These are phyloP conservation scores for Bertia moriformis DNA, from an alignment of 2,329 filamentous ascomycete genomes.

Conservation along the genomic window DNA sequence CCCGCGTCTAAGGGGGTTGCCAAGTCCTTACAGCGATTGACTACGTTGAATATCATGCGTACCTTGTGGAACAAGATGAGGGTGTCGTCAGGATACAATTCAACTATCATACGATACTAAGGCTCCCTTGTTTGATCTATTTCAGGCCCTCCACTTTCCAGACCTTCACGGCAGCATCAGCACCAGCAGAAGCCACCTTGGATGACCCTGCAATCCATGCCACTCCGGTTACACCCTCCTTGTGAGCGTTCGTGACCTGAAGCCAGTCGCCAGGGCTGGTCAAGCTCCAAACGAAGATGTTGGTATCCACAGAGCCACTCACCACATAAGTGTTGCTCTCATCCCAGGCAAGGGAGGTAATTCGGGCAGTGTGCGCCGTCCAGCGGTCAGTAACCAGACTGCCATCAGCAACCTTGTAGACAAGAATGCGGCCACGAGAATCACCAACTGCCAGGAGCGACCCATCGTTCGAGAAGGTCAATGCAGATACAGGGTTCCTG, in stretches of 20 bases:
- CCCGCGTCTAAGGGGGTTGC: no score
- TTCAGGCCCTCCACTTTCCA: conserved; percentile 34
- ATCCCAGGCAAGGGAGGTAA: conserved; percentile 49
- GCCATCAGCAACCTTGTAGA: conserved; percentile 28
- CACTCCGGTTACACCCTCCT: conserved; percentile 53
- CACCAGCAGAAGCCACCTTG: conserved; percentile 43
- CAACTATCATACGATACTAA: no score
- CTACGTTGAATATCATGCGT: no score
- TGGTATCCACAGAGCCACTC: conserved; percentile 50
- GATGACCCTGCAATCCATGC: conserved; percentile 35
- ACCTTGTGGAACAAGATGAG: no score
- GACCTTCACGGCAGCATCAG: conserved; percentile 53
- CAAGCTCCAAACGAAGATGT: conserved; percentile 53
- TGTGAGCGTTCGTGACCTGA: conserved; percentile 48
- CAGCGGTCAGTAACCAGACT: conserved; percentile 37
- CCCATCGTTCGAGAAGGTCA: conserved; percentile 43
- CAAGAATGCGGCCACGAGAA: conserved; percentile 45
- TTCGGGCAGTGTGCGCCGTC: conserved; percentile 51
- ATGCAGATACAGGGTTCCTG: conserved; percentile 34
- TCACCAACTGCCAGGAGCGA: conserved; percentile 45
- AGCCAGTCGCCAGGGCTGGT: conserved; percentile 46
- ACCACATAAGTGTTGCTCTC: conserved; percentile 37
- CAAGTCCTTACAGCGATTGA: no score
- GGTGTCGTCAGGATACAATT: no score
- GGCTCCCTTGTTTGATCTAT: no score